Percentiles rank a stretch among this genome's conserved stretches.
These are phyloP conservation scores for Exserohilum turcica DNA, from an alignment of 2,329 filamentous ascomycete species.

Conservation along the genomic window DNA sequence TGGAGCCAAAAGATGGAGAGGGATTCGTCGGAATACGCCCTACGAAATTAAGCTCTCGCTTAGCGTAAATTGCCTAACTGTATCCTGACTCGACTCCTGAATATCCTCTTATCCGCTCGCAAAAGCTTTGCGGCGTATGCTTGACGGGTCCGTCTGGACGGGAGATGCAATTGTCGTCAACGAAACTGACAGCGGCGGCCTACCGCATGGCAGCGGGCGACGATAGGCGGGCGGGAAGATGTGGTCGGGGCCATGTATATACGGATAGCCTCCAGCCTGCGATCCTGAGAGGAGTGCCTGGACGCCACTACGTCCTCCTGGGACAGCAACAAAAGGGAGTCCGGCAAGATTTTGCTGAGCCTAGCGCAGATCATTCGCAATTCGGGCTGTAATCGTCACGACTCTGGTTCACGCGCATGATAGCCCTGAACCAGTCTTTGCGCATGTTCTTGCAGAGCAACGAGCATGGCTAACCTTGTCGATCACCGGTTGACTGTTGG, in stretches of 20 bases:
- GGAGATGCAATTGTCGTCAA: neutral
- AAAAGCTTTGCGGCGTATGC: slow-evolving; percentile 32
- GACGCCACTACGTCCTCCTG: too few species aligned
- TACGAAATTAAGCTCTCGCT: slow-evolving; percentile 27
- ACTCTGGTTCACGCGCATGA: too few species aligned
- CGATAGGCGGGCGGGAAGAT: too few species aligned
- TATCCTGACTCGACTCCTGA: slow-evolving; percentile 22
- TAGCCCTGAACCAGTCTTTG: too few species aligned
- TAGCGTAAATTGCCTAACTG: slow-evolving; percentile 15
- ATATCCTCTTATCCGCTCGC: slow-evolving; percentile 2
- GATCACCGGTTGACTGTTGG: too few species aligned
- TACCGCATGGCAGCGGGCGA: neutral
- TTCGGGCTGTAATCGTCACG: too few species aligned
- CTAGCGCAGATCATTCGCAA: neutral
- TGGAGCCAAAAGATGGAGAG: slow-evolving; percentile 1
- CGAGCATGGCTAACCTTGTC: too few species aligned
- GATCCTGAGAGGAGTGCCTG: too few species aligned
- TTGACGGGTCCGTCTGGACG: slow-evolving; percentile 12
- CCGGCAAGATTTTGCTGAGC: neutral
- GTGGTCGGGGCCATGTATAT: too few species aligned
- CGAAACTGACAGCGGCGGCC: neutral
- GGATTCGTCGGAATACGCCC: slow-evolving; percentile 7
- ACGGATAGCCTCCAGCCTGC: too few species aligned
- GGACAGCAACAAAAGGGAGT: neutral
- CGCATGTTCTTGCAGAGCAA: too few species aligned